Evolutionary conservation across 331 rosid species (phyloP).

Genomic region (Dryas integrifolia): DNA sequence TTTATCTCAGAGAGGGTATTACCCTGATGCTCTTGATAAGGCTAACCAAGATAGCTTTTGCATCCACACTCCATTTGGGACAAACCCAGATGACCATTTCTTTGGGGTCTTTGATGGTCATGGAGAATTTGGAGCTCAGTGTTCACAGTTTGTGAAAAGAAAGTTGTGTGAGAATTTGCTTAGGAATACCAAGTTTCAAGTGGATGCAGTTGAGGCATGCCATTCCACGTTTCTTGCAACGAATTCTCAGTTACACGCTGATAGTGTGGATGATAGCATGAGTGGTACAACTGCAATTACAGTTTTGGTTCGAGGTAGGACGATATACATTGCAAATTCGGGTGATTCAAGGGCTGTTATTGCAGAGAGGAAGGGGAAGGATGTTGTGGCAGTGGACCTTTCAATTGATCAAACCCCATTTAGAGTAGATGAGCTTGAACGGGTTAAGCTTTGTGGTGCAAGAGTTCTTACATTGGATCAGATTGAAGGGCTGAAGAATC

Average conservation of each 20-base stretch:
- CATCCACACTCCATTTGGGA: constrained; percentile 87
- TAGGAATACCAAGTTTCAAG: constrained; percentile 48
- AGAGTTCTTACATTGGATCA: constrained; percentile 96
- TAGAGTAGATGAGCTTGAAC: constrained; percentile 72
- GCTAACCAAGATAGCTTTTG: constrained; percentile 97
- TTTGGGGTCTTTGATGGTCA: constrained; percentile 99
- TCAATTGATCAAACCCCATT: constrained; percentile 93
- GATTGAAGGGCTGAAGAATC: constrained; percentile 94
- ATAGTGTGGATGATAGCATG: constrained; percentile 81
- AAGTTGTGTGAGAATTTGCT: constrained; percentile 90
- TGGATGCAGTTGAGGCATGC: constrained; percentile 82
- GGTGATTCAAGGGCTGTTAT: constrained; percentile 97
- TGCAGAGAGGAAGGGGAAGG: constrained; percentile 73
- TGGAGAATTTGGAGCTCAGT: constrained; percentile 84
- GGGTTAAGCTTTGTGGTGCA: constrained; percentile 94
- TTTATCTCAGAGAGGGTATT: constrained; percentile 86
- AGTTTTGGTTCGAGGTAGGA: constrained; percentile 74
- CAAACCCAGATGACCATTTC: constrained; percentile 65
- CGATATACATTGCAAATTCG: constrained; percentile 76
- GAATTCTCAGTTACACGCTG: constrained; percentile 70
- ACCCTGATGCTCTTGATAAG: constrained; percentile 96
- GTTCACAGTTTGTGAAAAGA: constrained; percentile 81
- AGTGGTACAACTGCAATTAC: constrained; percentile 96
- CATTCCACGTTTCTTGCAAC: constrained; percentile 67
- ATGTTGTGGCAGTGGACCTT: constrained; percentile 80